Base-by-base conservation (phyloP, 176 grass and related monocot genomes). In the Elymus sibiricus region DNA sequence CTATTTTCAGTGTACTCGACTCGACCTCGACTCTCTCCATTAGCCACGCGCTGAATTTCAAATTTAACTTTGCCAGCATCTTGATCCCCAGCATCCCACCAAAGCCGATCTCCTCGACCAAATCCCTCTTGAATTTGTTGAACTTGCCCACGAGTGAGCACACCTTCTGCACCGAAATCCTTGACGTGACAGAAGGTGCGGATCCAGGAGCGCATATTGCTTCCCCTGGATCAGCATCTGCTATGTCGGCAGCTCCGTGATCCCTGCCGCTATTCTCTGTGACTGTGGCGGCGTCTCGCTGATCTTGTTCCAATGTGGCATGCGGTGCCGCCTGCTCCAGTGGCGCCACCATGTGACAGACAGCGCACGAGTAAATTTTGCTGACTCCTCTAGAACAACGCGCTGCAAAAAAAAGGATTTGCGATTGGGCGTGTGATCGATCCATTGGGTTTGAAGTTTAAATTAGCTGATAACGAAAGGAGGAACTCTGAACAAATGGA, bases 101-200 rank as follows among this genome's bases (percentile, higher is more conserved):
- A 42, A 42, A 71, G 22, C 69, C 69, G 24, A 71, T 71, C 0
- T 71, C 69, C 40, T 71, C 69, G 2, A 71, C 69, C 24, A 71
- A 42, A 13, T 25, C 40, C 69, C 69, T 71, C 69, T 71, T 71
- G 3, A 71, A 71, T 7, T 71, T 71, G 13, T 38, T n/a, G 14
- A 71, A 71, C 69, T 42, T 71, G 69, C 37, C 21, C 11, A 71
- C 69, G 37, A 71, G 11, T 7, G 37, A 71, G 69, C 37, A 71
- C 69, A 71, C 69, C 37, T 42, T 71, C 69, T 71, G 69, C 69
- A 71, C 69, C 37, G 69, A 71, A 71, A 71, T 71, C 69, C 69
- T 71, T 71, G 69, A 71, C 11, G 69, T 71, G 69, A 71, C 69
- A 71, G 69, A 22, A 71, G 69, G 69, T 71, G 69, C 22, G 21